Percentiles rank a stretch among this genome's conserved stretches.
These are phyloP conservation scores for Galeopsis tetrahit DNA, from an alignment of 257 asterid genomes.

Conservation along the genomic window DNA sequence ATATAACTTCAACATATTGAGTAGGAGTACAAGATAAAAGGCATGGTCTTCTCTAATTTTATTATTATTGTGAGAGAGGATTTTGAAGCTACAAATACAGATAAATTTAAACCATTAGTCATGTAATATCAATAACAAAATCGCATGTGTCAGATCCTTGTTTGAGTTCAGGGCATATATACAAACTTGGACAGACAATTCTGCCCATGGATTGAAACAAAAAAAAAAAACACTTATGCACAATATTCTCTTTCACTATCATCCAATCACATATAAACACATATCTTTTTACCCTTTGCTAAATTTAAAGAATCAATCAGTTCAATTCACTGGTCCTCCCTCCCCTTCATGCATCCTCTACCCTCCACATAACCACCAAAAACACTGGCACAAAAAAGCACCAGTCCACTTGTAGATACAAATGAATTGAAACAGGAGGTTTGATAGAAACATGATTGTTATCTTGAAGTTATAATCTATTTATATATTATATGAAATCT, in stretches of 20 bases:
- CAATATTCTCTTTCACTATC: slow-evolving; percentile 31
- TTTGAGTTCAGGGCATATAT: background rate
- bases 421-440: background rate
- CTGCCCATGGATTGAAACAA: slow-evolving; percentile 6
- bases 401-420: background rate
- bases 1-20: background rate
- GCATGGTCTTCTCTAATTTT: background rate
- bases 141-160: background rate
- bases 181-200: slow-evolving; percentile 15
- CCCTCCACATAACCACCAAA: slow-evolving; percentile 9
- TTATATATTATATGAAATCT: background rate
- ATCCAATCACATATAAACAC: slow-evolving; percentile 27
- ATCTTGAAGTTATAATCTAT: slow-evolving; percentile 4
- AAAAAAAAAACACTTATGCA: background rate
- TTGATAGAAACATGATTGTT: background rate
- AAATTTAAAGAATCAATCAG: slow-evolving; percentile 31
- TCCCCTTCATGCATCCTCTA: background rate
- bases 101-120: background rate
- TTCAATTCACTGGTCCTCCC: slow-evolving; percentile 27
- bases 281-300: slow-evolving; percentile 14
- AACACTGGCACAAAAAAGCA: background rate
- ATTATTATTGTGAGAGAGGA: background rate
- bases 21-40: background rate
- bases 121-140: background rate
- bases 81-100: background rate